Conservation (phyloP, 345 rosid species). For the Gossypium raimondii region DNA sequence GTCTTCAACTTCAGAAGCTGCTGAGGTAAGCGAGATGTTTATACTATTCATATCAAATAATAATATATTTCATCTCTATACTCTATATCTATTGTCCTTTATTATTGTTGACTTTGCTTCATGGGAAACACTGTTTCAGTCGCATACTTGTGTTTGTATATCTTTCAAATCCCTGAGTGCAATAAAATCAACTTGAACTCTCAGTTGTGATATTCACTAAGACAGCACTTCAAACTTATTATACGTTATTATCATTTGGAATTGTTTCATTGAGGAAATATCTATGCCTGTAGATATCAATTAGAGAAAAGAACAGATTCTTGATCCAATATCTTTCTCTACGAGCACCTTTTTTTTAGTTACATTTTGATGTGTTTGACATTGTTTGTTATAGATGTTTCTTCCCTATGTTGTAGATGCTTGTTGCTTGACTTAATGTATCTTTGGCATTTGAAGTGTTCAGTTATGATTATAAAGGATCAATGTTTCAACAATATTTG, state of each 20-base stretch:
- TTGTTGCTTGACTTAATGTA: neutral
- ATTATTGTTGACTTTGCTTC: neutral
- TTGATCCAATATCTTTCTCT: neutral
- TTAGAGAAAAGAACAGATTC: neutral
- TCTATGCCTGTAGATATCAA: neutral
- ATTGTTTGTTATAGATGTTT: neutral
- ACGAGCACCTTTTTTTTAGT: neutral
- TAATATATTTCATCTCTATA: slow-evolving; percentile 4
- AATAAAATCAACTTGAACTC: neutral
- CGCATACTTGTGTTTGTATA: neutral
- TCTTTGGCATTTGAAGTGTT: neutral
- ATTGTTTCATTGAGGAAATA: neutral
- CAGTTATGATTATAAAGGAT: neutral
- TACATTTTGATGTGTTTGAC: neutral
- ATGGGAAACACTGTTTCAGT: neutral
- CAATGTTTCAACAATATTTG: neutral
- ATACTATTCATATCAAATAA: neutral
- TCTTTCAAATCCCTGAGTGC: neutral
- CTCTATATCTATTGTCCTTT: neutral
- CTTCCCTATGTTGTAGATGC: neutral
- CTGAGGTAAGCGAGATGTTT: slow-evolving; percentile 54
- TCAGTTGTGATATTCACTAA: neutral
- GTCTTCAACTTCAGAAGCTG: slow-evolving; percentile 91
- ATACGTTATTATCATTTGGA: neutral
- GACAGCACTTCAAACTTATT: neutral